Conservation (phyloP, 495 filamentous ascomycete species). For the Aspergillus asperescens region DNA sequence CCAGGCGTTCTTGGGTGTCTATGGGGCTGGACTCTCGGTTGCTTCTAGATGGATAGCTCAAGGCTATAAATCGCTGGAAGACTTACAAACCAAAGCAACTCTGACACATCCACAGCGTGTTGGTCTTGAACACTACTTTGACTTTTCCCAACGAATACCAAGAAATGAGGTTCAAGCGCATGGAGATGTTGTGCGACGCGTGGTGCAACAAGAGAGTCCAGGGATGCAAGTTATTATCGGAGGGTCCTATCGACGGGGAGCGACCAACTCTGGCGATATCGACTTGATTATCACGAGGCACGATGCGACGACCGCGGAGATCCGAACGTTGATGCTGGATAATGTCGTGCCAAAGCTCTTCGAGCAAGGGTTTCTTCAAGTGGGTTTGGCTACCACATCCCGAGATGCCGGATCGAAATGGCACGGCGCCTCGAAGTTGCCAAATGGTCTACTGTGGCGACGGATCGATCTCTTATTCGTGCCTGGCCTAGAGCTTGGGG, state of each 20-base stretch:
- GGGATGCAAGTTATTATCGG: constrained; percentile 64
- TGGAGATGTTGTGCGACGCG: constrained; percentile 59
- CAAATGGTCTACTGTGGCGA: constrained; percentile 57
- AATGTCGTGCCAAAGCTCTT: constrained; percentile 60
- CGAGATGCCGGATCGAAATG: constrained; percentile 61
- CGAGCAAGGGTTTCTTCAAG: constrained; percentile 54
- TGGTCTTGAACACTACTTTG: constrained; percentile 75
- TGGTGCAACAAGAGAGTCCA: constrained; percentile 57
- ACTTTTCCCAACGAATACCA: constrained; percentile 79
- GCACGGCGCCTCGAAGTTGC: constrained; percentile 78
- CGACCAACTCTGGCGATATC: constrained; percentile 69
- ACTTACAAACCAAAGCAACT: constrained; percentile 58
- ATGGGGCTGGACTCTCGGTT: constrained; percentile 67
- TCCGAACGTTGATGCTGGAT: constrained; percentile 60
- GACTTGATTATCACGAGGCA: constrained; percentile 81
- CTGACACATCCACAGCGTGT: constrained; percentile 71
- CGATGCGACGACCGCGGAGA: constrained; percentile 47
- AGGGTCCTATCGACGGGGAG: constrained; percentile 83
- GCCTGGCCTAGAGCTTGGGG: constrained; percentile 73
- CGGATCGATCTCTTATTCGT: constrained; percentile 87
- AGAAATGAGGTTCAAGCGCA: constrained; percentile 69
- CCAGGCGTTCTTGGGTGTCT: constrained; percentile 68
- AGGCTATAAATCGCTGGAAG: constrained; percentile 69
- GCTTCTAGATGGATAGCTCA: constrained; percentile 74
- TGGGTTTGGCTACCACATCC: constrained; percentile 43